Evolutionary conservation across 257 asterid species (phyloP), one percentile per base, ranked within the genome.

Genomic region (Solanum piurae): DNA sequence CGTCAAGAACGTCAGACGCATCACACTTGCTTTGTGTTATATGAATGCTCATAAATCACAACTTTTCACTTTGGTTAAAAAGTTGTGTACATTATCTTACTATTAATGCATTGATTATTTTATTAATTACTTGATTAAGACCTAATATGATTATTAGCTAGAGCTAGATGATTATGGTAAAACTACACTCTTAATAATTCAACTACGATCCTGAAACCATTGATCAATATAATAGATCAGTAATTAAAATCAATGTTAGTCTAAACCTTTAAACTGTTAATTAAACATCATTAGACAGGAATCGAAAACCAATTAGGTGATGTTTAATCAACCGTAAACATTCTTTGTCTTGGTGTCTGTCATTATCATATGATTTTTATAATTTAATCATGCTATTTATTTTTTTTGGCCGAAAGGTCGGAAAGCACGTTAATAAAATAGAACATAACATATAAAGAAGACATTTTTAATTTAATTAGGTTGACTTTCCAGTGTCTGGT

Each of bases 251-350:
- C 42, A 18, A 44, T 46, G 14, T 0, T 7, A 29, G 38, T 4
- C 37, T 80, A 27, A 80, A 16, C 60, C 18, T 80, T 80, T 31
- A 29, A 80, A 2, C 6, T 55, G 64, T 0, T 55, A 29, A 62
- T 18, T 66, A 71, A 85, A 66, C 31, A 85, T 40, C 87, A 62
- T 85, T 85, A 71, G 87, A 68, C 80, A 85, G 12, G 87, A 85
- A 42, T n/a, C 66, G 31, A 25, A 38, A 40, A 27, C 42, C 52
- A 42, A 66, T 71, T 27, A 16, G 77, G 68, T 71, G 75, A 66
- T 85, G 87, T 85, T 85, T 62, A 62, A 12, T 68, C 42, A 85
- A 31, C 58, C 20, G 49, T 27, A 71, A 37, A n/a, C 80, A 85
- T 44, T 42, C 75, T 79, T 36, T 85, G 87, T 40, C 66, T 46